A percentile compares a stretch with the other conserved stretches of the same genome.
These are phyloP conservation scores for Nidula microcarpa DNA, from an alignment of 768 basidiomycete genomes.

Conservation along the genomic window DNA sequence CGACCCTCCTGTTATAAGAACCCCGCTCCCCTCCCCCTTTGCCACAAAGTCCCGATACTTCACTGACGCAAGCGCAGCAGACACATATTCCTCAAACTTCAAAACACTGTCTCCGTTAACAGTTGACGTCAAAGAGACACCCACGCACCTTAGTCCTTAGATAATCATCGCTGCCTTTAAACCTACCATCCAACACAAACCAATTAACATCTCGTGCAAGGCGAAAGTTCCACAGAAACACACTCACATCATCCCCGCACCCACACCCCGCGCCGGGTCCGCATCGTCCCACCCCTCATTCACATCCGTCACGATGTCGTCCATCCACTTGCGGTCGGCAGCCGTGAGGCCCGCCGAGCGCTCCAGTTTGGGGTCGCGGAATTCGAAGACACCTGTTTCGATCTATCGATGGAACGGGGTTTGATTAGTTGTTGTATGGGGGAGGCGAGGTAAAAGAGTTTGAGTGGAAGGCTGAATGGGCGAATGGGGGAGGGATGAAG, in stretches of 20 bases:
- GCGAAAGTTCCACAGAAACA: constrained; percentile 18
- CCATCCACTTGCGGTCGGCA: constrained; percentile 97
- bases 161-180: constrained; percentile 96
- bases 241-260: constrained; percentile 50
- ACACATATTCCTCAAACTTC: constrained; percentile 91
- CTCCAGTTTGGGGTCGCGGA: constrained; percentile 79
- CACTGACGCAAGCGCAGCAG: constrained; percentile 80
- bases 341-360: constrained; percentile 77
- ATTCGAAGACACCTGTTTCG: constrained; percentile 84
- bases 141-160: constrained; percentile 70
- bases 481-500: background rate
- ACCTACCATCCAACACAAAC: constrained; percentile 39
- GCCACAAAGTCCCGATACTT: constrained; percentile 86
- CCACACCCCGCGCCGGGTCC: constrained; percentile 50
- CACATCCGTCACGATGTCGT: constrained; percentile 86
- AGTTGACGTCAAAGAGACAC: background rate
- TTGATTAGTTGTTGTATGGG: too few relatives aligned
- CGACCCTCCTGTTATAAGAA: constrained; percentile 66
- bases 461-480: background rate
- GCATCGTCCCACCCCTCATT: constrained; percentile 74
- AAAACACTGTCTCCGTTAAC: background rate
- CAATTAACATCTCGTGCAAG: background rate
- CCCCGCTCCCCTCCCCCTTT: constrained; percentile 60
- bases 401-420: constrained; percentile 42
- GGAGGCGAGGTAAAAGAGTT: background rate